phyloP scores from a whole-genome alignment of 192 early-diverging fungal genomes.

The Haplosporangium gracile region DNA sequence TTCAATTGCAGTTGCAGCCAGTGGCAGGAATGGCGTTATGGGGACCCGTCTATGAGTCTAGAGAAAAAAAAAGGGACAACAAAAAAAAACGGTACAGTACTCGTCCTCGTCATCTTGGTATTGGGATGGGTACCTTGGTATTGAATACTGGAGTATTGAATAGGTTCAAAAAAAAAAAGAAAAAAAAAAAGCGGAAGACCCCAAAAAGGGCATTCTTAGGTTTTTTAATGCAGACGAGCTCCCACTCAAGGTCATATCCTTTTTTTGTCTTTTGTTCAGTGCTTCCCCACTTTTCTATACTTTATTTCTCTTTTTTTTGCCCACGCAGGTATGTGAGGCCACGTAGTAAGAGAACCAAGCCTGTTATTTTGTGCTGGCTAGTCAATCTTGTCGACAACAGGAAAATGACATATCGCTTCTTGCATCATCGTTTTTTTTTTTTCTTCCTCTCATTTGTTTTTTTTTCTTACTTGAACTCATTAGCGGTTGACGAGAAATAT shows the following conservation, averaged over 20 bases:
- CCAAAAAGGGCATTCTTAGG: constrained; percentile 29
- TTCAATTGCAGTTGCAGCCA: not conserved
- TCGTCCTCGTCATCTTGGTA: not conserved
- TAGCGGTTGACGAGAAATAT: not conserved
- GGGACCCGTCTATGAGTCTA: not conserved
- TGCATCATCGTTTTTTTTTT: not conserved
- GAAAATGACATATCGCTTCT: not conserved
- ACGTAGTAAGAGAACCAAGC: not conserved
- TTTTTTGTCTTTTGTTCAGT: not conserved
- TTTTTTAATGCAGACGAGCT: not conserved
- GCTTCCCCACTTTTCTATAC: not conserved
- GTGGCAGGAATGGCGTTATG: constrained; percentile 6
- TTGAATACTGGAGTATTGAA: not conserved
- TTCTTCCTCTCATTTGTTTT: not conserved
- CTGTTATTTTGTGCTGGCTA: too few relatives aligned
- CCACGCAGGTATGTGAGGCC: constrained; percentile 4
- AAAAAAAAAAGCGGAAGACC: constrained; percentile 32
- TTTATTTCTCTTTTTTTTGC: not conserved
- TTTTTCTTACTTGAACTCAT: not conserved
- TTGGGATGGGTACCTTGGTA: not conserved
- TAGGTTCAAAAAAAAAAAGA: not conserved
- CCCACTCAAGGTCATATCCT: not conserved
- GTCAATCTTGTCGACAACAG: not conserved
- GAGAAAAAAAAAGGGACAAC: not conserved
- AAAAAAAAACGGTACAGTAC: not conserved